Evolutionary conservation across 192 early-diverging fungal genomes (phyloP), one percentile per base, ranked within the genome.

Genomic region (Rhizoclosmatium sp.): DNA sequence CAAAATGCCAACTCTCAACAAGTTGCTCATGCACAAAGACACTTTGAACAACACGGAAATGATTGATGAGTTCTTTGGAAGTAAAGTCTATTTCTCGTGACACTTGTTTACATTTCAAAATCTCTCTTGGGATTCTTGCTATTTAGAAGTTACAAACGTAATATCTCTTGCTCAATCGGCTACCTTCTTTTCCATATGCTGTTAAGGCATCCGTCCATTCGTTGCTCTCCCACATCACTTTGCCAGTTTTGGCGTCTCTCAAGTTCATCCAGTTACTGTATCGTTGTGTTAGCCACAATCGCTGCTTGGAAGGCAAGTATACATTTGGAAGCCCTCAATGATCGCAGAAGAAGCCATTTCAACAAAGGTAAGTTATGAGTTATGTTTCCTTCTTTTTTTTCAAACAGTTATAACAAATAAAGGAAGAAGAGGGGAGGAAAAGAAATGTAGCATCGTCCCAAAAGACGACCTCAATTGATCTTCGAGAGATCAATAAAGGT

Each of bases 181-280:
- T 14, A 75, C 73, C 73, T 75, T 75, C 4, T 31, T 75, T 75
- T 46, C 59, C 59, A 46, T 16, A 4, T 7, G 59, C 60, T 21
- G 59, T 16, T 5, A 72, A 19, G 12, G 51, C 23, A 54, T 58
- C 42, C 4, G 23, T 21, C 76, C 76, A 71, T 4, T 58, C 68
- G 2, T 14, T 39, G 40, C 9, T 40, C 40, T 71, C 56, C 69
- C 76, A 78, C 3, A 78, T 10, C 5, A 59, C 14, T 40, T 78
- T 42, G 7, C 76, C 69, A 4, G 67, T 48, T 10, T 45, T 46
- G 12, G 56, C 76, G 51, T 78, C 67, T 3, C 67, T 12, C 3
- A 78, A 47, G 51, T 72, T 78, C 76, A 78, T 71, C 76, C 76
- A 78, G 45, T 78, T 78, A 7, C 76, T 78, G n/a, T 75, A 40